Base-by-base conservation (phyloP, 2,329 filamentous ascomycete species). In the Endoconidiophora polonica region DNA sequence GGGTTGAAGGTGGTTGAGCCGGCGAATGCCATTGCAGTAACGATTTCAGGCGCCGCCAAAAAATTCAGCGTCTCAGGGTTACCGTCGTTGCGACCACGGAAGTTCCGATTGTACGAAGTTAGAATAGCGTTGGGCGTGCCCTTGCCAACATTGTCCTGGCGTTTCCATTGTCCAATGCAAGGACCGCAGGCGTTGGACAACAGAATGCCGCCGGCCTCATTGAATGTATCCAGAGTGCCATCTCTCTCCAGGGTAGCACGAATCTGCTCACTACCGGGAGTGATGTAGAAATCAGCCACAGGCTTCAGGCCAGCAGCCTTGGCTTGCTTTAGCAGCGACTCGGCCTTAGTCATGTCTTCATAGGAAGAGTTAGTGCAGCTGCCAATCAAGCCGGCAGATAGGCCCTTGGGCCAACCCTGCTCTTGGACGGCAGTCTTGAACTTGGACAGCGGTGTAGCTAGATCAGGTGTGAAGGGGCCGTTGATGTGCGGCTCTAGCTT, bases 341-440 rank as follows among this genome's bases (percentile, higher is more conserved):
- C 90, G 12, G 88, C 86, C 54, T 90, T 82, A 36, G 88, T 93
- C 91, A 98, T 98, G 63, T 98, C 91, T 67, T 95, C 83, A 65
- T 96, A 98, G 2, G 91, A 96, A 64, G 86, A 94, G 74, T 98
- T 98, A 46, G 91, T 98, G 72, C 91, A 98, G 68, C 87, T 94
- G 54, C 91, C 91, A 61, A 98, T 98, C 49, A 98, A 74, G 47
- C 88, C 88, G 23, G 91, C 90, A 10, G 87, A 91, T 54, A 98
- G 82, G 55, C 81, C 86, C 61, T 85, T 77, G 2, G 91, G 91
- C 91, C 91, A 98, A 46, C 83, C 70, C 65, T 95, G 86, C 58
- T 82, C 74, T 65, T 83, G 74, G 20, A 95, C 86, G 2, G 83
- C 80, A 52, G 85, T 75, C 61, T 87, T 86, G 70, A 98, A 98